Percentiles rank a stretch among this genome's conserved stretches.
phyloP scores from a whole-genome alignment of 345 rosid genomes.

The Crucihimalaya himalaica region DNA sequence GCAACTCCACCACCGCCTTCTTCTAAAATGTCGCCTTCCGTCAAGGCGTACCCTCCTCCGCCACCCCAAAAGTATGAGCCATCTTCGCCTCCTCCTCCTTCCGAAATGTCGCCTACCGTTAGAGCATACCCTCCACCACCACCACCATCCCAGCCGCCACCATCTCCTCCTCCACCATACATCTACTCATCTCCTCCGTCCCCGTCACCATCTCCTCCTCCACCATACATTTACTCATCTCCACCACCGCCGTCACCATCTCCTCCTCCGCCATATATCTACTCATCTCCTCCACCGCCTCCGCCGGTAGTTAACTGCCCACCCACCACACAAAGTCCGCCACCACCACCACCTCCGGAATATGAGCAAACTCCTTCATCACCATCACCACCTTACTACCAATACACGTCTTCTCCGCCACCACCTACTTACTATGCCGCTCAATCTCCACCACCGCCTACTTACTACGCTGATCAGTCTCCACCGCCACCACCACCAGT shows the following conservation, averaged over 20 bases:
- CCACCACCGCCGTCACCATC: conserved; percentile 26
- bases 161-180: neutral
- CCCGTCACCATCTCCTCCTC: conserved; percentile 31
- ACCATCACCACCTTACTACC: conserved; percentile 37
- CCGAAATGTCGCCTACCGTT: conserved; percentile 29
- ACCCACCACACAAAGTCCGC: conserved; percentile 24
- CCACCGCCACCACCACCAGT: conserved; percentile 22
- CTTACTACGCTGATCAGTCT: neutral
- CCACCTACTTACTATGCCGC: conserved; percentile 25
- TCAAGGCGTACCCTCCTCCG: conserved; percentile 9
- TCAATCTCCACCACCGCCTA: conserved; percentile 35
- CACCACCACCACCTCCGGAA: conserved; percentile 35
- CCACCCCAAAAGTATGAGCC: conserved; percentile 18
- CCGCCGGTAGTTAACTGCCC: conserved; percentile 12
- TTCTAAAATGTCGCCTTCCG: conserved; percentile 35
- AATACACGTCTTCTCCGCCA: conserved; percentile 35
- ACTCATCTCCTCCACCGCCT: conserved; percentile 39
- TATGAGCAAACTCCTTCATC: conserved; percentile 29
- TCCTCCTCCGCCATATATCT: conserved; percentile 39
- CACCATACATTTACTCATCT: conserved; percentile 1
- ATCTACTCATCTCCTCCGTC: conserved; percentile 23
- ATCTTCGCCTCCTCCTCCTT: conserved; percentile 33
- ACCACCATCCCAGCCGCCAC: conserved; percentile 35
- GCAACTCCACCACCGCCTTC: conserved; percentile 33
- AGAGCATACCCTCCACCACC: conserved; percentile 47